Evolutionary conservation across 768 basidiomycete species (phyloP).

Genomic region (Amanita rimosa): DNA sequence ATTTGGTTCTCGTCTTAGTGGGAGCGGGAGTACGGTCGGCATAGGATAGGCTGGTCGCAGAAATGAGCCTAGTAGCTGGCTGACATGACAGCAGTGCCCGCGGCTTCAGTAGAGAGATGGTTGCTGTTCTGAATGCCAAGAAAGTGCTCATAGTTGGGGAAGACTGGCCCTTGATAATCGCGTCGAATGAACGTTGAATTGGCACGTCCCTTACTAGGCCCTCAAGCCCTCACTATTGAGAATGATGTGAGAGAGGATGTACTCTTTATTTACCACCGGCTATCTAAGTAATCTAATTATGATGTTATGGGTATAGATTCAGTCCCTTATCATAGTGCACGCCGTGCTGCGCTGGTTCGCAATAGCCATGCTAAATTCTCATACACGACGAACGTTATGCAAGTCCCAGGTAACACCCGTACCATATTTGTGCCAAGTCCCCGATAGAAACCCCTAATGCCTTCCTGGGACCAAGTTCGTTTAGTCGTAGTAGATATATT

Average conservation of each 20-base stretch:
- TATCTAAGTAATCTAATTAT: neutral
- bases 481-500: slow-evolving; percentile 73
- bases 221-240: neutral
- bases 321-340: slow-evolving; percentile 15
- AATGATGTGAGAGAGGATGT: neutral
- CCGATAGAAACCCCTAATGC: slow-evolving; percentile 82
- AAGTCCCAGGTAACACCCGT: slow-evolving; percentile 92
- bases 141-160: slow-evolving; percentile 17
- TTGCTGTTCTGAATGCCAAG: slow-evolving; percentile 19
- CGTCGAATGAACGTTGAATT: too few relatives aligned
- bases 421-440: slow-evolving; percentile 92
- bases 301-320: neutral
- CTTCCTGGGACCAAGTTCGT: slow-evolving; percentile 75
- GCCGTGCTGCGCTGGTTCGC: slow-evolving; percentile 48
- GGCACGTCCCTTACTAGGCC: too few relatives aligned
- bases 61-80: neutral
- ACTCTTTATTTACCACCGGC: neutral
- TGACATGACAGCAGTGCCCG: slow-evolving; percentile 3
- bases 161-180: too few relatives aligned
- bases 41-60: slow-evolving; percentile 15
- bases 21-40: slow-evolving; percentile 7
- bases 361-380: slow-evolving; percentile 85
- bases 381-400: slow-evolving; percentile 97
- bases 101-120: slow-evolving; percentile 12
- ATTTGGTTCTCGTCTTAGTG: neutral